These are phyloP conservation scores for Colletotrichum tanaceti DNA, from an alignment of 2,329 filamentous ascomycete species.

Conservation along the genomic window DNA sequence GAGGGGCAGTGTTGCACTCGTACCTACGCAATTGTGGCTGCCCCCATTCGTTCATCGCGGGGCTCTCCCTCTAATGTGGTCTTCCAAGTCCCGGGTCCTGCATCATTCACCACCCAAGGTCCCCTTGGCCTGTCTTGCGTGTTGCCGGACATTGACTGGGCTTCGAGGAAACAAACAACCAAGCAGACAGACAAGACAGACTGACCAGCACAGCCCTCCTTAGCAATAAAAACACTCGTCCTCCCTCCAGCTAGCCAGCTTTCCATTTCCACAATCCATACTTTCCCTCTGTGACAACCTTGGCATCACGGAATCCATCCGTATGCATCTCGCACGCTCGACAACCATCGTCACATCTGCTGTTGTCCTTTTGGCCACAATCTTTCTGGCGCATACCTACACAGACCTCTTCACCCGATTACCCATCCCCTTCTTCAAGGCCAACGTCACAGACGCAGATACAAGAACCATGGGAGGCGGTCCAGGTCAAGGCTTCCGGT, in stretches of 20 bases:
- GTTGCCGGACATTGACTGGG: not conserved
- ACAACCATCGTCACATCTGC: slow-evolving; percentile 40
- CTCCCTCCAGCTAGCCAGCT: slow-evolving; percentile 4
- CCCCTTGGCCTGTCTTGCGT: not conserved
- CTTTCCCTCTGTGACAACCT: not conserved
- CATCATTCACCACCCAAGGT: not conserved
- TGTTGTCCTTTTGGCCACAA: slow-evolving; percentile 41
- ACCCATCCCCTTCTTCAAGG: slow-evolving; percentile 16
- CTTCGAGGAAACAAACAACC: not conserved
- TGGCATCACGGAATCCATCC: slow-evolving; percentile 12
- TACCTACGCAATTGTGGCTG: not conserved
- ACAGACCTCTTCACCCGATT: slow-evolving; percentile 36
- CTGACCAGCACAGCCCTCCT: not conserved
- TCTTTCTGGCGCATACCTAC: slow-evolving; percentile 42
- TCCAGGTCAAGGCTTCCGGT: slow-evolving; percentile 65
- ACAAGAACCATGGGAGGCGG: slow-evolving; percentile 56
- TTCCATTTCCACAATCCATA: not conserved
- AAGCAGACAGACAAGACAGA: too few relatives aligned
- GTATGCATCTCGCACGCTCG: slow-evolving; percentile 38
- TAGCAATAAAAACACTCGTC: slow-evolving; percentile 19
- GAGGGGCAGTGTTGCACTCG: slow-evolving; percentile 33
- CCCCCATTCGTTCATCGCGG: slow-evolving; percentile 22
- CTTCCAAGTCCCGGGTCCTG: slow-evolving; percentile 5
- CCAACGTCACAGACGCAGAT: slow-evolving; percentile 27
- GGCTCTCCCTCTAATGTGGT: slow-evolving; percentile 3